These are phyloP conservation scores for Magnaporthiopsis rhizophila DNA, from an alignment of 2,329 filamentous ascomycete genomes.

Conservation along the genomic window DNA sequence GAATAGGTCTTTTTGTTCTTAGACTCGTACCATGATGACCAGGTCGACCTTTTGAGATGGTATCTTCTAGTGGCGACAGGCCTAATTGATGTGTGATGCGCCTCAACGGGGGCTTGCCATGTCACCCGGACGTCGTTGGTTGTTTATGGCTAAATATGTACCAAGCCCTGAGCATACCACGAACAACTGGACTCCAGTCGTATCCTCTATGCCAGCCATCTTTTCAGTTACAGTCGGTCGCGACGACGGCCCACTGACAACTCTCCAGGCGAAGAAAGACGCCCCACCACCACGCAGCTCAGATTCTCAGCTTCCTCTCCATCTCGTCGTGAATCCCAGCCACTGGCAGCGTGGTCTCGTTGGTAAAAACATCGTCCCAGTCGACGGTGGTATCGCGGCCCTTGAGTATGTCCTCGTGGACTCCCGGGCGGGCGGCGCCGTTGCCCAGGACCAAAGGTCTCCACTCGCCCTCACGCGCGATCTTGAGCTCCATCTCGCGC, in stretches of 20 bases:
- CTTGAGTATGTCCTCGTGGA: conserved; percentile 84
- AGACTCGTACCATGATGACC: too few relatives aligned
- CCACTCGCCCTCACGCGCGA: conserved; percentile 73
- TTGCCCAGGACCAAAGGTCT: conserved; percentile 54
- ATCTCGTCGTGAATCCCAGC: conserved; percentile 85
- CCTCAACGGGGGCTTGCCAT: background rate
- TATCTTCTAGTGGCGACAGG: background rate
- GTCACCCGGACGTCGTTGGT: background rate
- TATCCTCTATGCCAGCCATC: background rate
- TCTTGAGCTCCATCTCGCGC: conserved; percentile 91
- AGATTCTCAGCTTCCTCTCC: conserved; percentile 83
- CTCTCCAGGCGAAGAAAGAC: background rate
- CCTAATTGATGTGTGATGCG: background rate
- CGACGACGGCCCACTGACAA: background rate
- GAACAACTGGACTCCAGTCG: background rate
- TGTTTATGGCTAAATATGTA: background rate
- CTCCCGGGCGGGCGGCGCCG: conserved; percentile 45
- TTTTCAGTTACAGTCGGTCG: background rate
- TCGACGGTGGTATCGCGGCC: conserved; percentile 69
- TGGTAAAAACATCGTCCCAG: conserved; percentile 92
- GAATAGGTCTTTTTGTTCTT: background rate
- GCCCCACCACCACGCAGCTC: conserved; percentile 17
- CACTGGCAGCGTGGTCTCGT: conserved; percentile 63
- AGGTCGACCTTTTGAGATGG: background rate
- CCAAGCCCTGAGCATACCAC: too few relatives aligned